These are phyloP conservation scores for Laetiporus sulphureus DNA, from an alignment of 1,284 basidiomycete species.

Conservation along the genomic window DNA sequence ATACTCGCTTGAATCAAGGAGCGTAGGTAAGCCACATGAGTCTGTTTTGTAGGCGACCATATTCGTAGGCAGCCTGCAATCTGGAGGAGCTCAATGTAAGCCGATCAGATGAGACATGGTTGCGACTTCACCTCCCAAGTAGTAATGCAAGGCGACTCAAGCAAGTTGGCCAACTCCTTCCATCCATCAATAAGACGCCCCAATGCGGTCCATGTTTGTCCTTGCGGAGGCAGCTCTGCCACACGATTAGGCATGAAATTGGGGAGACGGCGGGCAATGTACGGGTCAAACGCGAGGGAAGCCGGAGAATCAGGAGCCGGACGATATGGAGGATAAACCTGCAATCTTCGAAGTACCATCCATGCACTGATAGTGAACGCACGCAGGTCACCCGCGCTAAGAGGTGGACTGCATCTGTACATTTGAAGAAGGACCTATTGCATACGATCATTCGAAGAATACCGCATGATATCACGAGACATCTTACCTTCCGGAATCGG, in stretches of 20 bases:
- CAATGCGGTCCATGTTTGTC: constrained; percentile 48
- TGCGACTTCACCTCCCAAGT: constrained; percentile 54
- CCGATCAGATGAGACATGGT: constrained; percentile 4
- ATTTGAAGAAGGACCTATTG: constrained; percentile 43
- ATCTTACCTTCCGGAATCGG: constrained; percentile 47
- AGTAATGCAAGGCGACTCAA: constrained; percentile 36
- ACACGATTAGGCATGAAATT: constrained; percentile 70
- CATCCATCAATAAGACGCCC: constrained; percentile 48
- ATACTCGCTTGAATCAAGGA: constrained; percentile 49
- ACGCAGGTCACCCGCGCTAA: constrained; percentile 29
- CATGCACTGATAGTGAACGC: constrained; percentile 34
- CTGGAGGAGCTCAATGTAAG: constrained; percentile 25
- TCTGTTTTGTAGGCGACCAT: constrained; percentile 36
- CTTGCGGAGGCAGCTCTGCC: constrained; percentile 43
- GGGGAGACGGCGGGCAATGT: constrained; percentile 62
- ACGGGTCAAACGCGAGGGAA: constrained; percentile 58
- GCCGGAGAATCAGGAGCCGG: constrained; percentile 43
- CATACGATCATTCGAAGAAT: neutral
- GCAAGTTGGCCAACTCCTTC: constrained; percentile 44
- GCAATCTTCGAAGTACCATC: constrained; percentile 36
- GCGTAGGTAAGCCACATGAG: constrained; percentile 49
- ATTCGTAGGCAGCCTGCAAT: constrained; percentile 41
- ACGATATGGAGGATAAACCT: constrained; percentile 28
- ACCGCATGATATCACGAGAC: neutral
- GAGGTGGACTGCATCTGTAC: constrained; percentile 36